Percentiles rank a stretch among this genome's conserved stretches.
phyloP scores from a whole-genome alignment of 805 yeast genomes.

The Cyberlindnera nakhonratchasimensis region DNA sequence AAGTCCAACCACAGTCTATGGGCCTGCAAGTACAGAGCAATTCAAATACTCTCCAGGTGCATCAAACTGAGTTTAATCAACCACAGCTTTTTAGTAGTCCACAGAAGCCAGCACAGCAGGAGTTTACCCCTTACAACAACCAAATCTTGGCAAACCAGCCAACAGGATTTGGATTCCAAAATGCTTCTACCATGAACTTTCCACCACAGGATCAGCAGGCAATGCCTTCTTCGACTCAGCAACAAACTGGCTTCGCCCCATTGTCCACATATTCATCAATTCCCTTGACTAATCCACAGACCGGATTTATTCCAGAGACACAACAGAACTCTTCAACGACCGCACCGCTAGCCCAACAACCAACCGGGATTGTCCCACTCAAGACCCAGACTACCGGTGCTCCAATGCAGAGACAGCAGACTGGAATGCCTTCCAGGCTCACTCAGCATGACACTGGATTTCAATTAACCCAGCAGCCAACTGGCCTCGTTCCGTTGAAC shows the following conservation, averaged over 20 bases:
- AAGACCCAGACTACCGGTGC: conserved; percentile 15
- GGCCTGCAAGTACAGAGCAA: not conserved
- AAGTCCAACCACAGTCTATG: not conserved
- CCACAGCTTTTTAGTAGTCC: conserved; percentile 18
- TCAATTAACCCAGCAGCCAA: conserved; percentile 37
- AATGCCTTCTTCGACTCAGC: conserved; percentile 1
- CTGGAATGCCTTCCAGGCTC: conserved; percentile 57
- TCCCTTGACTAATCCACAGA: conserved; percentile 15
- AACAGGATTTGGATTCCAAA: conserved; percentile 28
- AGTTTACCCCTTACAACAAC: conserved; percentile 3
- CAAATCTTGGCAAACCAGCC: conserved; percentile 18
- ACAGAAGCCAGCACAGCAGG: conserved; percentile 14
- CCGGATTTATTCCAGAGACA: conserved; percentile 1
- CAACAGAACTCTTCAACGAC: conserved; percentile 2
- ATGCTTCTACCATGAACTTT: not conserved
- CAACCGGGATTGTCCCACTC: conserved; percentile 14
- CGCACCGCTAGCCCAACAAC: conserved; percentile 13
- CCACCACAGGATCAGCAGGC: conserved; percentile 23
- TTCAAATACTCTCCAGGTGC: conserved; percentile 9
- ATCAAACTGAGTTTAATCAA: conserved; percentile 13
- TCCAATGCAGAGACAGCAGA: conserved; percentile 50
- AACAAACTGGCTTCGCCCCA: not conserved
- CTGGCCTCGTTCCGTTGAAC: conserved; percentile 57
- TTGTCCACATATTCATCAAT: not conserved
- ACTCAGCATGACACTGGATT: conserved; percentile 16